Conservation (phyloP, 352 stramenopile genomes). For the Lagenidium sp. region DNA sequence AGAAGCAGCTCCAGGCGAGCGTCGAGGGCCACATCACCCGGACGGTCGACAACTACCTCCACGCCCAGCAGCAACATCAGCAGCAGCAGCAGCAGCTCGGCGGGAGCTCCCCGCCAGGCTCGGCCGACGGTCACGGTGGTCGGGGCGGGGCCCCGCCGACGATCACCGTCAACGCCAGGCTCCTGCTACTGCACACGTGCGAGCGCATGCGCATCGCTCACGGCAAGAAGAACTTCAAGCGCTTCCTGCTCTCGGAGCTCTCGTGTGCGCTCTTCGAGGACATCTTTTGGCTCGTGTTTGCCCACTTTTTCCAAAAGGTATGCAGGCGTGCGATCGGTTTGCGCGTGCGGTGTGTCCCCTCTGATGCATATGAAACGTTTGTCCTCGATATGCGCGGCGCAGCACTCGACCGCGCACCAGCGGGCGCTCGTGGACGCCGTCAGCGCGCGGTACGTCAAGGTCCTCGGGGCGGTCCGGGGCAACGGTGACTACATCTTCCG, state of each 20-base stretch:
- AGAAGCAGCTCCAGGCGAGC: slow-evolving; percentile 84
- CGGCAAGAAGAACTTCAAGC: slow-evolving; percentile 77
- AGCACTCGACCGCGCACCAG: slow-evolving; percentile 54
- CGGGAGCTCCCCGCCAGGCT: slow-evolving; percentile 4
- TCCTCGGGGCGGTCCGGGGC: slow-evolving; percentile 54
- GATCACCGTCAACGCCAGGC: slow-evolving; percentile 62
- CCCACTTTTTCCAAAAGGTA: slow-evolving; percentile 82
- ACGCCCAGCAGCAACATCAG: slow-evolving; percentile 14
- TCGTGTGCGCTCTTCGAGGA: slow-evolving; percentile 81
- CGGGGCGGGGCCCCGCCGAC: too few species aligned
- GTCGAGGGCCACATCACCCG: slow-evolving; percentile 85
- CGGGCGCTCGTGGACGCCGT: slow-evolving; percentile 58
- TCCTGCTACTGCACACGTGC: slow-evolving; percentile 79
- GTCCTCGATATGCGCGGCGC: too few species aligned
- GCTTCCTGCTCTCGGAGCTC: slow-evolving; percentile 67
- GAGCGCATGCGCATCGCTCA: slow-evolving; percentile 70
- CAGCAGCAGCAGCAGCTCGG: not conserved
- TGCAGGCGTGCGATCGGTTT: not conserved
- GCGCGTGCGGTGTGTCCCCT: not conserved
- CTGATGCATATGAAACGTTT: too few species aligned
- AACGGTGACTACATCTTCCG: slow-evolving; percentile 85
- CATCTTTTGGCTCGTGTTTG: slow-evolving; percentile 85
- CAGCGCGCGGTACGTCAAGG: slow-evolving; percentile 70
- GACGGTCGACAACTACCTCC: slow-evolving; percentile 66
- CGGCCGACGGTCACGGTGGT: too few species aligned